A percentile compares a stretch with the other conserved stretches of the same genome.
These are phyloP conservation scores for Sesbania bispinosa DNA, from an alignment of 306 rosid species.

Conservation along the genomic window DNA sequence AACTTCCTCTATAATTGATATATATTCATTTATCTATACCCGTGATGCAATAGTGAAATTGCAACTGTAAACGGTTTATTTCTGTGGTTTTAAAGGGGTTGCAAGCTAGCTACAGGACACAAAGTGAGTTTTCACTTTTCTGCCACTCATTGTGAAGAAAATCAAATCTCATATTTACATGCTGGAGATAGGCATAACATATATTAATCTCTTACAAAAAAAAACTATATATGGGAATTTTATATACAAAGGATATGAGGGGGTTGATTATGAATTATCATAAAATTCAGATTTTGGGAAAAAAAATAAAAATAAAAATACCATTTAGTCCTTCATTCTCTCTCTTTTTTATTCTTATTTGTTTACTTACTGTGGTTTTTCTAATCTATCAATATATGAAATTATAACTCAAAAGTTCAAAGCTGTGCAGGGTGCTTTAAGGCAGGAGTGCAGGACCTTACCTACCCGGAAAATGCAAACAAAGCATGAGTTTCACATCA, in stretches of 20 bases:
- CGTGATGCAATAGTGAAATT: constrained; percentile 34
- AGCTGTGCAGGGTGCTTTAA: no score
- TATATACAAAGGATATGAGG: no score
- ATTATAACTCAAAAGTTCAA: neutral
- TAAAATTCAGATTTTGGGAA: neutral
- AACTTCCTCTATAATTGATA: neutral
- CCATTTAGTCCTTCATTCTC: neutral
- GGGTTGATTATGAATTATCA: neutral
- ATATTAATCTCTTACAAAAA: no score
- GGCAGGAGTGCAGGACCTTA: neutral
- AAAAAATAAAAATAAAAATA: neutral
- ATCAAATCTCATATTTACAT: neutral
- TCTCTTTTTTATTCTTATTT: no score
- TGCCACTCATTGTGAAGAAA: neutral
- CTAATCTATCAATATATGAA: no score
- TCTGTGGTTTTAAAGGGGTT: neutral
- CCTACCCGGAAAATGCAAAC: constrained; percentile 18
- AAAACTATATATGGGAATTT: no score
- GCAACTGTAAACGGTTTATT: neutral
- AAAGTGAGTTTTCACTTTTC: neutral
- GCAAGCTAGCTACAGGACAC: constrained; percentile 8
- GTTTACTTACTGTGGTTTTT: no score
- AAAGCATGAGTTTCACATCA: constrained; percentile 24
- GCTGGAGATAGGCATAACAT: no score
- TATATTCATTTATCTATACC: neutral